phyloP scores from a whole-genome alignment of 768 basidiomycete genomes.

The Amanita fuliginea region DNA sequence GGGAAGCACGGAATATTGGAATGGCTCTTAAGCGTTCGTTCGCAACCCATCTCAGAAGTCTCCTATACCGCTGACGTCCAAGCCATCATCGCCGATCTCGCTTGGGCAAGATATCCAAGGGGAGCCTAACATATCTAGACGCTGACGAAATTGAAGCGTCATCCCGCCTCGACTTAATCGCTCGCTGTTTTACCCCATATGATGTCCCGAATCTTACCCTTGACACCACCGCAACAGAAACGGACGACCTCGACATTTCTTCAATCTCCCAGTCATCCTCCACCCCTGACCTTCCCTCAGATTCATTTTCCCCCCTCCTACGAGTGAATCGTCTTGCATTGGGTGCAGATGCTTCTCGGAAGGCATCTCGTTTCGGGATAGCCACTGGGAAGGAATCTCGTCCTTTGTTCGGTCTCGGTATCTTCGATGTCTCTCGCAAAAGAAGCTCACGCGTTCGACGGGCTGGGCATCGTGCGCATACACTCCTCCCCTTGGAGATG shows the following conservation, averaged over 20 bases:
- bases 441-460: not conserved
- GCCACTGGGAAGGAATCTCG: no score
- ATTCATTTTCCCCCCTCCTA: not conserved
- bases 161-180: not conserved
- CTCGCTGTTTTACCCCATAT: not conserved
- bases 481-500: not conserved
- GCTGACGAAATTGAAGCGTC: not conserved
- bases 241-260: not conserved
- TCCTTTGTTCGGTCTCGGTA: not conserved
- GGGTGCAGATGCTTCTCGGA: not conserved
- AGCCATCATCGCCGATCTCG: no score
- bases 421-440: not conserved
- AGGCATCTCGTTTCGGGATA: not conserved
- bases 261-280: not conserved
- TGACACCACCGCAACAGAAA: not conserved
- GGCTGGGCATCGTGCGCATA: constrained; percentile 1
- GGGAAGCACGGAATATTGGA: no score
- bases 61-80: not conserved
- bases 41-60: not conserved
- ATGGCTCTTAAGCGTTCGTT: not conserved
- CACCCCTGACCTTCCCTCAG: not conserved
- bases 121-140: not conserved
- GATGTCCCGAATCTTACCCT: not conserved
- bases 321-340: not conserved
- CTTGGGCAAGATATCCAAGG: not conserved